Percentiles rank a stretch among this genome's conserved stretches.
Conservation (phyloP, 2,329 filamentous ascomycete genomes). For the Claviceps purpurea region DNA sequence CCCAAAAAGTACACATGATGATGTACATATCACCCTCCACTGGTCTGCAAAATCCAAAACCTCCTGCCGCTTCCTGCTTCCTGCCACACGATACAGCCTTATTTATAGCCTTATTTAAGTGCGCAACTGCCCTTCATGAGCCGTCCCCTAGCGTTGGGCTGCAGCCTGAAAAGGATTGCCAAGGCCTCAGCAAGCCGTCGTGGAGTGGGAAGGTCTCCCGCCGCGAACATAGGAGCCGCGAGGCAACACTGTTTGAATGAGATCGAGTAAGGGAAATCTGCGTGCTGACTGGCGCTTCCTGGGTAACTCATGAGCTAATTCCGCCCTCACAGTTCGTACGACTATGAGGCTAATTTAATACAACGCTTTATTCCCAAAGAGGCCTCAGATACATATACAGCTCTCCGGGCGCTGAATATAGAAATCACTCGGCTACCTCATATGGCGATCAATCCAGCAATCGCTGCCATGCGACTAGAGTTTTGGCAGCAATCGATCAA, state of each 20-base stretch:
- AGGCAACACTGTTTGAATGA: slow-evolving; percentile 41
- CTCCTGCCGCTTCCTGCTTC: neutral
- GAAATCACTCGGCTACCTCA: slow-evolving; percentile 85
- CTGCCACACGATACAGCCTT: neutral
- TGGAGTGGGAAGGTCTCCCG: slow-evolving; percentile 33
- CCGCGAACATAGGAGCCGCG: slow-evolving; percentile 38
- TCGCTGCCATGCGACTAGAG: slow-evolving; percentile 80
- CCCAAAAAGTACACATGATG: too few relatives aligned
- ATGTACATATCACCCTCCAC: too few relatives aligned
- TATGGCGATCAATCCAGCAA: slow-evolving; percentile 72
- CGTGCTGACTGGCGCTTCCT: neutral
- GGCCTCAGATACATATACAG: slow-evolving; percentile 71
- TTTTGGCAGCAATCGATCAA: slow-evolving; percentile 86
- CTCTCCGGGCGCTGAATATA: slow-evolving; percentile 83
- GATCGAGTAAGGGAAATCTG: slow-evolving; percentile 26
- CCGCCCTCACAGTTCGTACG: slow-evolving; percentile 51
- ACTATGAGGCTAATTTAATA: slow-evolving; percentile 77
- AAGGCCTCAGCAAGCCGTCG: slow-evolving; percentile 18
- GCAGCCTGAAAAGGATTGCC: slow-evolving; percentile 25
- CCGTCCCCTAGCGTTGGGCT: slow-evolving; percentile 21
- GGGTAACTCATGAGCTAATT: too few relatives aligned
- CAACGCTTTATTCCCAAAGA: slow-evolving; percentile 69
- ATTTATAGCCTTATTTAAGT: neutral
- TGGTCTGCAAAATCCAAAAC: neutral
- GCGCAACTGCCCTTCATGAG: slow-evolving; percentile 19